Conservation (phyloP, 495 filamentous ascomycete genomes). For the Podospora pseudocomata region DNA sequence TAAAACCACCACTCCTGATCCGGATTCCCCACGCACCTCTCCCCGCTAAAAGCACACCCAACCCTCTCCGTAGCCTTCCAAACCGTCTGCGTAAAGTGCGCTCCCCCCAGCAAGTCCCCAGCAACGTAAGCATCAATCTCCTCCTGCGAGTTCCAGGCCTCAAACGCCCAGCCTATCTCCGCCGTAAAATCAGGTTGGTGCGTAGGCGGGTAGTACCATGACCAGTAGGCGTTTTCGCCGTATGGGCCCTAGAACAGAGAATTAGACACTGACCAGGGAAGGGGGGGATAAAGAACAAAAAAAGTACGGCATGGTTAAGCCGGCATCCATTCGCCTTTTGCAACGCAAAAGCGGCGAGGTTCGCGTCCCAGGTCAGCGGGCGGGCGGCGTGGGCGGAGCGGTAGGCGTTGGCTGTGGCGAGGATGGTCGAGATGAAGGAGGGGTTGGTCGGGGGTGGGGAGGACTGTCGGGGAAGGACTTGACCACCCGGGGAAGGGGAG, state of each 20-base stretch:
- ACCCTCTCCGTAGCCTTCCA: constrained; percentile 24
- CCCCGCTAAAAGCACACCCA: constrained; percentile 26
- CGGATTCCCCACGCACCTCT: constrained; percentile 17
- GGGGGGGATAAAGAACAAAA: not conserved
- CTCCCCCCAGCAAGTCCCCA: constrained; percentile 15
- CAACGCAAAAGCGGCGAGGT: constrained; percentile 15
- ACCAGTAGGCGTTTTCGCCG: constrained; percentile 26
- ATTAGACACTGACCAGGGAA: not conserved
- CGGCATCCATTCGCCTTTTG: constrained; percentile 23
- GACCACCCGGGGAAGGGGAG: not conserved
- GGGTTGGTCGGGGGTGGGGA: constrained; percentile 19
- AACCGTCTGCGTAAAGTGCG: constrained; percentile 27
- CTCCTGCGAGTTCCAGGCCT: constrained; percentile 13
- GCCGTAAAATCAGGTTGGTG: constrained; percentile 14
- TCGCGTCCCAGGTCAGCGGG: constrained; percentile 15
- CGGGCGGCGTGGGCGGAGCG: constrained; percentile 13
- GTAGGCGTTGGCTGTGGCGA: constrained; percentile 20
- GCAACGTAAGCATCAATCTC: constrained; percentile 20
- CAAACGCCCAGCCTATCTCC: constrained; percentile 13
- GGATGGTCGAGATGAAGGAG: constrained; percentile 17
- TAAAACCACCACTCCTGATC: constrained; percentile 27
- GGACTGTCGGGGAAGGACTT: not conserved
- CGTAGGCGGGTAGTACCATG: constrained; percentile 11
- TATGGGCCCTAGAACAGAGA: constrained; percentile 18
- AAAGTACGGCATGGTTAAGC: constrained; percentile 20